Percentiles rank a stretch among this genome's conserved stretches.
phyloP scores from a whole-genome alignment of 352 stramenopile species.

The Lagenidium giganteum region DNA sequence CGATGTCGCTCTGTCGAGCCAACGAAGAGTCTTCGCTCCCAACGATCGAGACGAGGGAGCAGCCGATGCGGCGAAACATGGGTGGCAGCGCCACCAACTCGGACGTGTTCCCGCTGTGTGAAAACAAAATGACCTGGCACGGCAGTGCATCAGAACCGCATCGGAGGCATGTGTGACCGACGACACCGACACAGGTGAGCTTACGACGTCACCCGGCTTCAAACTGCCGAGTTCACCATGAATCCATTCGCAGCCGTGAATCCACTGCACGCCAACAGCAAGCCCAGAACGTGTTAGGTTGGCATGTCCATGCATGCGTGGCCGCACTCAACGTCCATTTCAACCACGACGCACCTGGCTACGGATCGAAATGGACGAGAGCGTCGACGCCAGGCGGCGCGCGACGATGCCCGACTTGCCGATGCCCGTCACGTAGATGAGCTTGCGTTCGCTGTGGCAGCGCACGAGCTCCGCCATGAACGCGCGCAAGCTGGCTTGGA shows the following conservation, averaged over 20 bases:
- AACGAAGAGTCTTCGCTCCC: slow-evolving; percentile 31
- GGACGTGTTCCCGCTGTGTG: slow-evolving; percentile 60
- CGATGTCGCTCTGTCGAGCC: slow-evolving; percentile 27
- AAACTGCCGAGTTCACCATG: slow-evolving; percentile 77
- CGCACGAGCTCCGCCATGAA: slow-evolving; percentile 27
- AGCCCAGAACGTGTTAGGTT: too few relatives aligned
- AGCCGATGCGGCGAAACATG: slow-evolving; percentile 31
- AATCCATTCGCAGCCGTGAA: slow-evolving; percentile 76
- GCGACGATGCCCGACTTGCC: slow-evolving; percentile 80
- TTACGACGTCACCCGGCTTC: slow-evolving; percentile 49
- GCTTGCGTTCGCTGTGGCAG: slow-evolving; percentile 36
- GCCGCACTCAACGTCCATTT: too few relatives aligned
- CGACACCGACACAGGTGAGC: background rate
- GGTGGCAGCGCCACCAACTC: slow-evolving; percentile 54
- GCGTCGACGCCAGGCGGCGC: slow-evolving; percentile 55
- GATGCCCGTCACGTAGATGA: slow-evolving; percentile 69
- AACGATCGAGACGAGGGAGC: slow-evolving; percentile 46
- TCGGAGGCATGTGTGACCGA: background rate
- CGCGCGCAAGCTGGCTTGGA: slow-evolving; percentile 22
- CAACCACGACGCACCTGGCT: slow-evolving; percentile 37
- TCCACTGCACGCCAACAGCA: slow-evolving; percentile 27
- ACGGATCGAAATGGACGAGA: slow-evolving; percentile 67
- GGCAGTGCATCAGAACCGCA: background rate
- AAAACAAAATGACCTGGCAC: slow-evolving; percentile 55
- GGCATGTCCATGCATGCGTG: too few relatives aligned